Conservation (phyloP, 1,284 basidiomycete genomes). For the Megacollybia platyphylla region DNA sequence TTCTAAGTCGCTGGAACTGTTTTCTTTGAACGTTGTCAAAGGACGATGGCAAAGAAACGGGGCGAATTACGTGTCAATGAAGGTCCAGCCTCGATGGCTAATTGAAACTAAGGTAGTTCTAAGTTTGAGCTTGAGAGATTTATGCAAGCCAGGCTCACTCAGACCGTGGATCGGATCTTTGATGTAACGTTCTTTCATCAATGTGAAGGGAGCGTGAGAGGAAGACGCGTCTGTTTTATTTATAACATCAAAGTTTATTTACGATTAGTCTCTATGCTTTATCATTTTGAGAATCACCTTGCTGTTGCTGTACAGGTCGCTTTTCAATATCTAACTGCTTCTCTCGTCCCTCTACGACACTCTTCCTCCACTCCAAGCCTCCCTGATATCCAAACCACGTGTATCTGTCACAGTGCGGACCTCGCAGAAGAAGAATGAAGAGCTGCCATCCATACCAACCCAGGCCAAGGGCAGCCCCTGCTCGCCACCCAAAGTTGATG, state of each 20-base stretch:
- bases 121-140: neutral
- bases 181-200: constrained; percentile 10
- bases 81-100: constrained; percentile 17
- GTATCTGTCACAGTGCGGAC: constrained; percentile 36
- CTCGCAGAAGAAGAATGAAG: constrained; percentile 30
- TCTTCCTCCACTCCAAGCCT: constrained; percentile 26
- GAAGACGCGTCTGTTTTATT: no score
- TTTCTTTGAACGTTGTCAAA: constrained; percentile 23
- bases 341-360: constrained; percentile 10
- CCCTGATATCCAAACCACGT: constrained; percentile 50
- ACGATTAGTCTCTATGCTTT: no score
- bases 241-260: no score
- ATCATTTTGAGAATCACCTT: no score
- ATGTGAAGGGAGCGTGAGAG: no score
- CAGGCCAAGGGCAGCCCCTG: constrained; percentile 36
- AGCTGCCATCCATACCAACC: constrained; percentile 35
- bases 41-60: neutral
- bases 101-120: constrained; percentile 18
- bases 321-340: neutral
- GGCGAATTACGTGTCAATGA: constrained; percentile 33
- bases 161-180: constrained; percentile 36
- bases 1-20: constrained; percentile 62
- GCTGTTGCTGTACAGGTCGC: neutral
- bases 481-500: constrained; percentile 45
- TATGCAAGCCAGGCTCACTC: constrained; percentile 17